Conservation (phyloP, 192 early-diverging fungal genomes). For the Entomortierella chlamydospora region DNA sequence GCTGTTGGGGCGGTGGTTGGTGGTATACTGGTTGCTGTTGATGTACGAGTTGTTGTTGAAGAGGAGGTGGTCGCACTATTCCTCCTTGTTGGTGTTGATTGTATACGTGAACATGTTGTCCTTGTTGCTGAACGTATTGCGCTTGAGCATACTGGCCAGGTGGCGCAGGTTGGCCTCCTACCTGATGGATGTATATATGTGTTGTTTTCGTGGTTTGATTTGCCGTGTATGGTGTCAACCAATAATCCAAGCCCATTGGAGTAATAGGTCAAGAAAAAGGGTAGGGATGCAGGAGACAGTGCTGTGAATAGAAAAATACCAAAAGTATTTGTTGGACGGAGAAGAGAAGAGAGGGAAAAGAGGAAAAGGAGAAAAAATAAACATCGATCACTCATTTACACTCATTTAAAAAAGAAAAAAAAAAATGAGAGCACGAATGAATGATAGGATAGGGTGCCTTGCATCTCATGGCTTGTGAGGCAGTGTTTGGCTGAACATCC, state of each 20-base stretch:
- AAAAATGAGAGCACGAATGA: background rate
- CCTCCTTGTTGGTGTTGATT: background rate
- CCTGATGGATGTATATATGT: background rate
- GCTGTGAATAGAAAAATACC: background rate
- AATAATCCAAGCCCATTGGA: constrained; percentile 9
- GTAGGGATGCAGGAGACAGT: background rate
- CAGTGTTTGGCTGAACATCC: too few relatives aligned
- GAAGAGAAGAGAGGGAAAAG: background rate
- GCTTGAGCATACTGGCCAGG: background rate
- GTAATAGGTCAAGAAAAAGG: background rate
- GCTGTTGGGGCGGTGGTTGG: background rate
- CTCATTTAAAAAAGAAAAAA: background rate
- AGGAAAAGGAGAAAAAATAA: background rate
- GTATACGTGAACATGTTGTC: background rate
- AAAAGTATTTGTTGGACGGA: too few relatives aligned
- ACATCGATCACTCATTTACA: background rate
- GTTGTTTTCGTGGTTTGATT: constrained; percentile 3
- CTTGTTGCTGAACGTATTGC: background rate
- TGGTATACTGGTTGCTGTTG: background rate
- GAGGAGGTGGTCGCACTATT: background rate
- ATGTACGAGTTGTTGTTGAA: background rate
- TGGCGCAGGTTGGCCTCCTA: background rate
- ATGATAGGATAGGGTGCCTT: too few relatives aligned
- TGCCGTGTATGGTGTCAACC: constrained; percentile 4
- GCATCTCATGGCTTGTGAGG: too few relatives aligned